These are phyloP conservation scores for Selenicereus undatus DNA, from an alignment of 148 eudicot genomes.

Conservation along the genomic window DNA sequence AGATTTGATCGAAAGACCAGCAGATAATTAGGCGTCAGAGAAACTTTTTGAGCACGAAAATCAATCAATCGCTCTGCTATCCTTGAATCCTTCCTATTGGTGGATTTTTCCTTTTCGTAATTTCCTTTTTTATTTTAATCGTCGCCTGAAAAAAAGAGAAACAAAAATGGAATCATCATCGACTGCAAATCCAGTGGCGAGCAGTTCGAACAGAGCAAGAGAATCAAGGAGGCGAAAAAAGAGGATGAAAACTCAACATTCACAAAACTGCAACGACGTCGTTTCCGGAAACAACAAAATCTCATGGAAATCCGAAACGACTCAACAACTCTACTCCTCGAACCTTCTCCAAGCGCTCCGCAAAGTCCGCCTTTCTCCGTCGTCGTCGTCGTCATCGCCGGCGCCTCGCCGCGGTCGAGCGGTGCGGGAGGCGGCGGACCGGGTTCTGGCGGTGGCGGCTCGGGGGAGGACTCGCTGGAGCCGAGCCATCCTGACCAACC, in stretches of 20 bases:
- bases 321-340: constrained; percentile 68
- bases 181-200: constrained; percentile 42
- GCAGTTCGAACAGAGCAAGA: constrained; percentile 39
- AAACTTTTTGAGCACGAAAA: constrained; percentile 12
- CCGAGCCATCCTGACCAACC: constrained; percentile 68
- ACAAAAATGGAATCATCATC: constrained; percentile 17
- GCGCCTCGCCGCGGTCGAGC: constrained; percentile 51
- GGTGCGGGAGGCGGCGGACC: constrained; percentile 72
- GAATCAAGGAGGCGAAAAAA: constrained; percentile 43
- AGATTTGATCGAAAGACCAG: constrained; percentile 13
- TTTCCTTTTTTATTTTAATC: background rate
- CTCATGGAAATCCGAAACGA: constrained; percentile 75
- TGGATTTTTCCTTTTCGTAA: background rate
- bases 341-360: constrained; percentile 72
- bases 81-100: background rate
- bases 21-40: background rate
- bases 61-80: background rate
- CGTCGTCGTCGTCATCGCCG: constrained; percentile 28
- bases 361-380: constrained; percentile 42
- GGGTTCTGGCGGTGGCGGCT: constrained; percentile 70
- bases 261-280: constrained; percentile 14
- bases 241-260: constrained; percentile 35
- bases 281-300: constrained; percentile 1
- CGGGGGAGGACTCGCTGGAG: constrained; percentile 84
- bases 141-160: constrained; percentile 11